Conservation (phyloP, 345 rosid genomes). For the Diplotaxis tenuifolia region DNA sequence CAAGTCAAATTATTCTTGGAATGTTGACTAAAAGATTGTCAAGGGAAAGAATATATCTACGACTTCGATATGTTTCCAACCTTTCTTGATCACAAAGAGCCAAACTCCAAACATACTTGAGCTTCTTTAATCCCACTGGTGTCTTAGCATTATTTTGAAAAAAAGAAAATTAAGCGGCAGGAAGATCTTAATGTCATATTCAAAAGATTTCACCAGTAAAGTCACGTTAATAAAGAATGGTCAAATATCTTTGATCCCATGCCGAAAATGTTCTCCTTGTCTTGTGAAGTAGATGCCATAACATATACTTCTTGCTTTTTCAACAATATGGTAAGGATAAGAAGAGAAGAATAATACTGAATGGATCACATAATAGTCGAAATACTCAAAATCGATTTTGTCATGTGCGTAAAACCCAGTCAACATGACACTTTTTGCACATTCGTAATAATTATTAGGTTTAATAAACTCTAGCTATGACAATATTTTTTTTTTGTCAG, state of each 20-base stretch:
- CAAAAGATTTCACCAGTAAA: slow-evolving; percentile 16
- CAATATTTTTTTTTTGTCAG: not conserved
- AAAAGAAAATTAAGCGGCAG: slow-evolving; percentile 17
- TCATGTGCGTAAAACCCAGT: not conserved
- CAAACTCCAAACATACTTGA: not conserved
- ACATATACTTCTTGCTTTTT: slow-evolving; percentile 1
- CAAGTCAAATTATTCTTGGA: slow-evolving; percentile 13
- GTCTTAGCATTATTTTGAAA: not conserved
- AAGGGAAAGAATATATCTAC: not conserved
- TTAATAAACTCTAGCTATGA: not conserved
- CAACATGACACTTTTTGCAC: not conserved
- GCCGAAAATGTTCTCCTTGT: slow-evolving; percentile 17
- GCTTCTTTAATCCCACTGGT: slow-evolving; percentile 4
- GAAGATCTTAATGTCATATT: slow-evolving; percentile 24
- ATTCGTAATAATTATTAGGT: not conserved
- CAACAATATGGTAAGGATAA: not conserved
- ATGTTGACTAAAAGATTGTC: not conserved
- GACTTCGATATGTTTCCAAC: not conserved
- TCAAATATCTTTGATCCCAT: slow-evolving; percentile 25
- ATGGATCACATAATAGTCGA: slow-evolving; percentile 14
- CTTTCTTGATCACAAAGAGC: slow-evolving; percentile 22
- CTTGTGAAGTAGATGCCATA: slow-evolving; percentile 21
- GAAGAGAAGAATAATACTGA: not conserved
- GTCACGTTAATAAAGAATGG: slow-evolving; percentile 27
- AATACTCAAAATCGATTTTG: slow-evolving; percentile 3